phyloP scores from a whole-genome alignment of 2,329 filamentous ascomycete species.

The Plectosphaerella sp. region DNA sequence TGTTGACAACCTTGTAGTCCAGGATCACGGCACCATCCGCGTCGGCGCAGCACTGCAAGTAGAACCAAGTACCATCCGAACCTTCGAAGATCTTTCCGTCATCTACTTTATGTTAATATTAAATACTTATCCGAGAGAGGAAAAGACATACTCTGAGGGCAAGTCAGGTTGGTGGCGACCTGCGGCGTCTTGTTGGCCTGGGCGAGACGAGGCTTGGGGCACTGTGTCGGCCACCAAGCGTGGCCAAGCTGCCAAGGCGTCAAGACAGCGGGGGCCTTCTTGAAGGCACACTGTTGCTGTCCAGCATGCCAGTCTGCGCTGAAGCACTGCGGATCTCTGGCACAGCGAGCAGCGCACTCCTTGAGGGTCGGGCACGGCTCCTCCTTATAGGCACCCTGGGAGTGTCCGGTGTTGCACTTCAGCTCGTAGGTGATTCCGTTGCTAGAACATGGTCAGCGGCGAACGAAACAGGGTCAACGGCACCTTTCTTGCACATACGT shows the following conservation, averaged over 20 bases:
- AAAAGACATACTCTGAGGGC: background rate
- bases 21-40: conserved; percentile 5
- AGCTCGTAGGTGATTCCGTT: conserved; percentile 7
- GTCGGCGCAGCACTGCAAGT: conserved; percentile 11
- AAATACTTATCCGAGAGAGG: background rate
- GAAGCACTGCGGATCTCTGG: conserved; percentile 1
- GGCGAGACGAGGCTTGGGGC: conserved; percentile 1
- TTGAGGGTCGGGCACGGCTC: conserved; percentile 2
- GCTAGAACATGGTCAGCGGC: background rate
- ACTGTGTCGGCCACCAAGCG: background rate
- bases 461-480: too few relatives aligned
- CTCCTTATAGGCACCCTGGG: background rate
- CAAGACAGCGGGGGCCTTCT: background rate
- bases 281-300: background rate
- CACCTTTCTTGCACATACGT: background rate
- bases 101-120: conserved; percentile 2
- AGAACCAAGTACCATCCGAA: conserved; percentile 12
- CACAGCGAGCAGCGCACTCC: conserved; percentile 6
- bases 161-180: background rate
- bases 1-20: conserved; percentile 2
- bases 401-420: conserved; percentile 4
- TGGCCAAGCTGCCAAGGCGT: background rate
- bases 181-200: conserved; percentile 1
- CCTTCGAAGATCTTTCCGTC: conserved; percentile 12
- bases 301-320: background rate